Evolutionary conservation across 768 basidiomycete genomes (phyloP).

Genomic region (Hemileccinum rubropunctum): DNA sequence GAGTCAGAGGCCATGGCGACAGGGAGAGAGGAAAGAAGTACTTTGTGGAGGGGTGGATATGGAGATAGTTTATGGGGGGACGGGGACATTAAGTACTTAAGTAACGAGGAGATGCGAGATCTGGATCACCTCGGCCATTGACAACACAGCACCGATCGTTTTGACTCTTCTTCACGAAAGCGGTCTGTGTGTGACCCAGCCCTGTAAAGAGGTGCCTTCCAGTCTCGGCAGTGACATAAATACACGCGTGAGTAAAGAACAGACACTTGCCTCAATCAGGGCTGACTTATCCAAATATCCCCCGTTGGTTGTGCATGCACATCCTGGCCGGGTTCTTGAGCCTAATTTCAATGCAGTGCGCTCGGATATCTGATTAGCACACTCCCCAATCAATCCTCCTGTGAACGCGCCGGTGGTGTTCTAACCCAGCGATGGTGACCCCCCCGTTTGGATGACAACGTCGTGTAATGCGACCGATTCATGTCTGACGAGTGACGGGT

Average conservation of each 20-base stretch:
- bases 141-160: constrained; percentile 29
- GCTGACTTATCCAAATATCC: constrained; percentile 13
- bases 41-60: constrained; percentile 49
- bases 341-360: constrained; percentile 37
- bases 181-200: constrained; percentile 34
- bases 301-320: constrained; percentile 17
- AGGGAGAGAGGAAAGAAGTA: constrained; percentile 34
- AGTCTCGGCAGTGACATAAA: constrained; percentile 37
- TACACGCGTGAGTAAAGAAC: constrained; percentile 34
- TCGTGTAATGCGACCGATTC: too few relatives aligned
- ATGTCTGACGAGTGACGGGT: too few relatives aligned
- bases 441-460: too few relatives aligned
- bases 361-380: constrained; percentile 37
- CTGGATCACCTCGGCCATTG: constrained; percentile 45
- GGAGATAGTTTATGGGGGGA: constrained; percentile 40
- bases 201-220: constrained; percentile 35
- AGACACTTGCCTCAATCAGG: constrained; percentile 28
- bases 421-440: constrained; percentile 26
- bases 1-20: constrained; percentile 53
- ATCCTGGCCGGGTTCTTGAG: constrained; percentile 27
- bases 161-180: constrained; percentile 32
- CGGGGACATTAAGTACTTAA: constrained; percentile 60
- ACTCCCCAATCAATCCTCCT: constrained; percentile 21
- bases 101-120: constrained; percentile 36
- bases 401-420: too few relatives aligned